Evolutionary conservation across 1,284 basidiomycete genomes (phyloP).

Genomic region (Psilocybe mexicana): DNA sequence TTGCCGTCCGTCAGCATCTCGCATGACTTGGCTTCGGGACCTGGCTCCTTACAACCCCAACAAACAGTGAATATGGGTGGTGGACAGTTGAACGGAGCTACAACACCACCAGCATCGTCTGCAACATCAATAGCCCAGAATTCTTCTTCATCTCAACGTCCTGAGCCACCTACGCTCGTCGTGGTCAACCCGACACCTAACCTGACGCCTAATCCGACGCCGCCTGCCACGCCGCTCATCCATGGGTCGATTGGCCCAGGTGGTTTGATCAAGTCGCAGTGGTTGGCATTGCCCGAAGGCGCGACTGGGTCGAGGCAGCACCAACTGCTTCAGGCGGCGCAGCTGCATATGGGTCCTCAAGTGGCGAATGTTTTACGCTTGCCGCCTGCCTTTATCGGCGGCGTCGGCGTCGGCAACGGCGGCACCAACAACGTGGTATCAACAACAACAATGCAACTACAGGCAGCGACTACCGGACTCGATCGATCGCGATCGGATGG

Average conservation of each 20-base stretch:
- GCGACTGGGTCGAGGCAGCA: conserved; percentile 4
- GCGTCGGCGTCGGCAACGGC: not conserved
- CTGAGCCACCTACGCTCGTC: conserved; percentile 32
- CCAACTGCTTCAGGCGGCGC: conserved; percentile 1
- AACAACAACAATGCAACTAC: too few relatives aligned
- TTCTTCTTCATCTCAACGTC: not conserved
- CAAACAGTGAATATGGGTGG: not conserved
- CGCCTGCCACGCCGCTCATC: conserved; percentile 34
- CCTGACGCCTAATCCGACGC: conserved; percentile 40
- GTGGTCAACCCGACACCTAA: conserved; percentile 41
- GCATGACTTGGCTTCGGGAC: not conserved
- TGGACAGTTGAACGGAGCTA: too few relatives aligned
- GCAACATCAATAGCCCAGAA: not conserved
- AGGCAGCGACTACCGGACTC: not conserved
- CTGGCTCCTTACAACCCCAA: not conserved
- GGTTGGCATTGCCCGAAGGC: conserved; percentile 15
- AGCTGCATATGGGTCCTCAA: conserved; percentile 1
- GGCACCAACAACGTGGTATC: not conserved
- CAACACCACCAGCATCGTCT: not conserved
- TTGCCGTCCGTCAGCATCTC: conserved; percentile 17
- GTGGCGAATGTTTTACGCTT: not conserved
- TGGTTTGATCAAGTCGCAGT: conserved; percentile 12
- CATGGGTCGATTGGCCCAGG: not conserved
- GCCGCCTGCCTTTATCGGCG: not conserved
- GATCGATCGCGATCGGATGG: conserved; percentile 13